phyloP scores from a whole-genome alignment of 371 early-diverging fungal species.

The Haplosporangium sp. region DNA sequence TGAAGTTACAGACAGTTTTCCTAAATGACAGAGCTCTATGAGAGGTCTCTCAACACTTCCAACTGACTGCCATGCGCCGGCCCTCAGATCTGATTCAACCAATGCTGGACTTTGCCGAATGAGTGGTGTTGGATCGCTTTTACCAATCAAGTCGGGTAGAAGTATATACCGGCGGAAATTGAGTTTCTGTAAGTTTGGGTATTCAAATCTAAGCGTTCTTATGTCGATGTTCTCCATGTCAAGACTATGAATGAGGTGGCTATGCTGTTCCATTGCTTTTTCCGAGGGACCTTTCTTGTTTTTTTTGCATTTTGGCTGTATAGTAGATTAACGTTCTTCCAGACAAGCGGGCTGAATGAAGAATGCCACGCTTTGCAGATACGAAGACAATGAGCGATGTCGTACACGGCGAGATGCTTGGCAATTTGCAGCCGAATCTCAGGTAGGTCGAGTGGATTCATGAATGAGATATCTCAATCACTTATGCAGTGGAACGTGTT shows the following conservation, averaged over 20 bases:
- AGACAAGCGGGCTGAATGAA: not conserved
- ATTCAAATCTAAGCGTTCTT: not conserved
- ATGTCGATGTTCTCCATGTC: not conserved
- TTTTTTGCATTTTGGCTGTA: not conserved
- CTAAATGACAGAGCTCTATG: not conserved
- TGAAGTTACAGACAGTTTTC: not conserved
- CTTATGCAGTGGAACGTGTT: no score
- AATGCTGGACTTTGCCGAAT: not conserved
- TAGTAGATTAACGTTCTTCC: not conserved
- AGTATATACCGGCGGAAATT: no score
- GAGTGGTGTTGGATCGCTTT: not conserved
- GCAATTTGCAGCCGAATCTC: not conserved
- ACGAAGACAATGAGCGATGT: not conserved
- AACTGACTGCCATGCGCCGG: not conserved
- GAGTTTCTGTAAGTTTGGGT: not conserved
- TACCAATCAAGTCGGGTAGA: no score
- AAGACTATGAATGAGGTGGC: not conserved
- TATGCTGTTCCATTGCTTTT: not conserved
- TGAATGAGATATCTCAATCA: no score
- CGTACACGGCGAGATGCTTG: not conserved
- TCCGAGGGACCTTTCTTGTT: no score
- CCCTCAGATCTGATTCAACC: not conserved
- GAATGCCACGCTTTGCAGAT: constrained; percentile 5
- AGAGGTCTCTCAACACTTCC: not conserved
- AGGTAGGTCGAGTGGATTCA: constrained; percentile 1